phyloP scores from a whole-genome alignment of 371 early-diverging fungal species.

The Encephalitozoon hellem region DNA sequence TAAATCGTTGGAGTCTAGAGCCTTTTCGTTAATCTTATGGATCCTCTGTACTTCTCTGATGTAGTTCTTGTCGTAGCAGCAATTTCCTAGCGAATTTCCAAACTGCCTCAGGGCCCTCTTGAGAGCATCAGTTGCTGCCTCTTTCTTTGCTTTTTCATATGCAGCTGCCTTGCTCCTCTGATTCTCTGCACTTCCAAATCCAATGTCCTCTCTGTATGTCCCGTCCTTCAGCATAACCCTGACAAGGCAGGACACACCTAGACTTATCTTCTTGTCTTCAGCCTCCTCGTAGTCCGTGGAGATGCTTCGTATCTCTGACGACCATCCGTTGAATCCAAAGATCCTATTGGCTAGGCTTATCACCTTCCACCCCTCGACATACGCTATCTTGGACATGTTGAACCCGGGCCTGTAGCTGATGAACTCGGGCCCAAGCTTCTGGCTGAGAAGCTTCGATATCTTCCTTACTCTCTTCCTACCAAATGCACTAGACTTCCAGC shows the following conservation, averaged over 20 bases:
- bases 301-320: slow-evolving; percentile 67
- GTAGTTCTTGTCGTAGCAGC: slow-evolving; percentile 80
- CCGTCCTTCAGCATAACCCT: slow-evolving; percentile 83
- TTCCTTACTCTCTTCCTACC: slow-evolving; percentile 5
- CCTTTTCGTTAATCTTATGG: slow-evolving; percentile 16
- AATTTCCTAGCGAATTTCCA: slow-evolving; percentile 85
- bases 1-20: slow-evolving; percentile 21
- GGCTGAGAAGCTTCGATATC: slow-evolving; percentile 50
- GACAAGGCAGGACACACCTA: slow-evolving; percentile 73
- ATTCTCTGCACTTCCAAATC: slow-evolving; percentile 76
- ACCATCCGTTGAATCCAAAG: slow-evolving; percentile 96
- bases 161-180: slow-evolving; percentile 69
- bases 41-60: slow-evolving; percentile 63
- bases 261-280: slow-evolving; percentile 62
- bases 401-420: slow-evolving; percentile 59
- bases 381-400: slow-evolving; percentile 64
- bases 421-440: slow-evolving; percentile 66
- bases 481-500: neutral
- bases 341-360: slow-evolving; percentile 83
- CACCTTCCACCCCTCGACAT: slow-evolving; percentile 79
- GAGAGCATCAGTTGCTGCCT: slow-evolving; percentile 83
- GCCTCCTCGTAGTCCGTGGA: slow-evolving; percentile 69
- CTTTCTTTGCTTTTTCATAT: slow-evolving; percentile 85
- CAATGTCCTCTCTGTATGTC: slow-evolving; percentile 78
- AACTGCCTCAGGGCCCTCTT: slow-evolving; percentile 82